Conservation (phyloP, 2,329 filamentous ascomycete genomes). For the Sporothrix sp. region DNA sequence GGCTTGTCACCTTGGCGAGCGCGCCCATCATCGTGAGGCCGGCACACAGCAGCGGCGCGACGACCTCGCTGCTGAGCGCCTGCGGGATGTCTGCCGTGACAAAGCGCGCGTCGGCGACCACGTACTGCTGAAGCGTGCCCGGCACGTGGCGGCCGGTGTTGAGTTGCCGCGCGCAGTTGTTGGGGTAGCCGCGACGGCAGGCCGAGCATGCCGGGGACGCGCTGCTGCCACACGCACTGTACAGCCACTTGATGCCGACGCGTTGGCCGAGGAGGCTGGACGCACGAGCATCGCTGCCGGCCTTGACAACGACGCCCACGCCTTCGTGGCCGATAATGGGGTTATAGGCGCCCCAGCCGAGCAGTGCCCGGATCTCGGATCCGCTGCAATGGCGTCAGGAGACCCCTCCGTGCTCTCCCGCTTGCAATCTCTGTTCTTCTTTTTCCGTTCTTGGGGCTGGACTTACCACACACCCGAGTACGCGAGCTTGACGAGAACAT, state of each 20-base stretch:
- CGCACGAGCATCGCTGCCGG: not conserved
- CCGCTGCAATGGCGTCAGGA: not conserved
- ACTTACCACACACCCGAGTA: conserved; percentile 1
- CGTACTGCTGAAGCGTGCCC: conserved; percentile 2
- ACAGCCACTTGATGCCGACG: conserved; percentile 3
- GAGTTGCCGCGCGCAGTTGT: conserved; percentile 1
- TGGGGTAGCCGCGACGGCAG: conserved; percentile 1
- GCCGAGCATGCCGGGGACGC: not conserved
- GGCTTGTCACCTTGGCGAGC: not conserved
- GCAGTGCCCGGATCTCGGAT: not conserved
- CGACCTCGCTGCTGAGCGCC: not conserved
- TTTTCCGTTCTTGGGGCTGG: not conserved
- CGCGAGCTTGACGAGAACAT: conserved; percentile 2
- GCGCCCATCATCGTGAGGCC: conserved; percentile 8
- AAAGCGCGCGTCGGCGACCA: not conserved
- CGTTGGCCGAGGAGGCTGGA: not conserved
- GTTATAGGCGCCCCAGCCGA: conserved; percentile 1
- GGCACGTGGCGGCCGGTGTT: conserved; percentile 4
- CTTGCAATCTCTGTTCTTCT: not conserved
- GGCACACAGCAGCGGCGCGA: conserved; percentile 1
- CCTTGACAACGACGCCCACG: not conserved
- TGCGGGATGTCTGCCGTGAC: not conserved
- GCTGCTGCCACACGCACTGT: not conserved
- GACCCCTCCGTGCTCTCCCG: not conserved
- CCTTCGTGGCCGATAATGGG: conserved; percentile 4